Base-by-base conservation (phyloP, 805 yeast species). In the Lipomyces oligophaga region DNA sequence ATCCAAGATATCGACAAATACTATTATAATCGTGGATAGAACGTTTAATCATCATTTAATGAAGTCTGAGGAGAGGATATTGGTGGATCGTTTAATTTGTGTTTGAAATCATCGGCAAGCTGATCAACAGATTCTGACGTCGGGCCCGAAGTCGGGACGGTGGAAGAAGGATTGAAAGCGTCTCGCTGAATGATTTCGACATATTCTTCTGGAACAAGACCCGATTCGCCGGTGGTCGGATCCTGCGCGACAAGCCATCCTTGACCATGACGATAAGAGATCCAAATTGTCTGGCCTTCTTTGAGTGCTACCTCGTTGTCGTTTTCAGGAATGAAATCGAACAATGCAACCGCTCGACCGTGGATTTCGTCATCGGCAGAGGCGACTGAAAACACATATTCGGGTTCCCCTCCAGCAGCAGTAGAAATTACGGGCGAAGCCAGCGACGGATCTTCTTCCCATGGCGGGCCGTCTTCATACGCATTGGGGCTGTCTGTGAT, bases 241-340 rank as follows among this genome's bases (percentile, higher is more conserved):
- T 87, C 88, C 49, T 74, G 74, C 0, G 97, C 97, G 41, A 93
- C 97, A 2, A 93, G 74, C 99, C 98, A 93, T 5, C 99, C 99
- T 64, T 90, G 97, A 21, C 97, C 97, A 64, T 90, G 96, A 47
- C 94, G 78, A 64, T 89, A 90, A 49, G 83, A 79, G 25, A 93
- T 83, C 77, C 88, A 82, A 2, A 93, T 78, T 11, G 78, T 65
- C 66, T 93, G 97, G 28, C 96, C 95, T 58, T 83, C 94, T 11
- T 61, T 67, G 26, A 93, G 68, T 8, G 75, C 77, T 36, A 89
- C 78, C 61, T 93, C 99, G 65, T 93, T 93, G 58, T 87, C 96
- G 64, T 93, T 93, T 63, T 93, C 97, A 0, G 97, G 96, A 34
- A 69, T 75, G 62, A 93, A 93, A 58, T 89, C 90, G 63, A 87